Percentiles rank a stretch among this genome's conserved stretches.
phyloP scores from a whole-genome alignment of 108 stramenopile species.

The Pseudonitzschia multistriata region DNA sequence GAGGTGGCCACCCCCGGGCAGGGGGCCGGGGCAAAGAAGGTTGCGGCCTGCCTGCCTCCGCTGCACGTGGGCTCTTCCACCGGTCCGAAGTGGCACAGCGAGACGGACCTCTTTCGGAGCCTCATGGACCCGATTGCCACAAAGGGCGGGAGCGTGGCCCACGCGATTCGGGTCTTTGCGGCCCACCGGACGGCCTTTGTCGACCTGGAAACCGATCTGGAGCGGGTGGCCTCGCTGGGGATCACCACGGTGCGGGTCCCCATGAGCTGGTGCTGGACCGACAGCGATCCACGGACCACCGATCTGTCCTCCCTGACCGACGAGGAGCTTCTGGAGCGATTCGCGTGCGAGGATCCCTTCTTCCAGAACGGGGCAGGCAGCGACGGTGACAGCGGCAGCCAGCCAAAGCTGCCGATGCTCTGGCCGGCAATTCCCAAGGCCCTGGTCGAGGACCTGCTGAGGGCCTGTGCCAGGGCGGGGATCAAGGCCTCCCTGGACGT shows the following conservation, averaged over 20 bases:
- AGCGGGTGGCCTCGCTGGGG: conserved; percentile 43
- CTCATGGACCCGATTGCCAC: conserved; percentile 19
- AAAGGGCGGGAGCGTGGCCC: conserved; percentile 16
- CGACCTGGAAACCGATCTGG: conserved; percentile 59
- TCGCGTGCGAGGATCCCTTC: conserved; percentile 71
- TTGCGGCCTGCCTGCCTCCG: conserved; percentile 65
- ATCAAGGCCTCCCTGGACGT: conserved; percentile 46
- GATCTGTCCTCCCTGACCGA: conserved; percentile 20
- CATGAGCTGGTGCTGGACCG: conserved; percentile 73
- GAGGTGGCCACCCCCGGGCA: conserved; percentile 64
- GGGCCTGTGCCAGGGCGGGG: conserved; percentile 42
- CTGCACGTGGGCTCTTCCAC: conserved; percentile 49
- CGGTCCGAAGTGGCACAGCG: conserved; percentile 65
- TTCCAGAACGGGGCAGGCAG: conserved; percentile 19
- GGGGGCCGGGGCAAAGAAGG: conserved; percentile 26
- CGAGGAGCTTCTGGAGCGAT: conserved; percentile 37
- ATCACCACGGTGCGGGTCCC: conserved; percentile 63
- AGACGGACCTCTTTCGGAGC: conserved; percentile 69
- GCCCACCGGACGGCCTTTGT: conserved; percentile 58
- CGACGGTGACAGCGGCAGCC: background rate
- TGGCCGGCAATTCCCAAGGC: conserved; percentile 71
- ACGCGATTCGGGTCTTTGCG: conserved; percentile 56
- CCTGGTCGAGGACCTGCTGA: conserved; percentile 47
- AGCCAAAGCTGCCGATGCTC: no score
- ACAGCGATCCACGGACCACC: conserved; percentile 47